Evolutionary conservation across 495 filamentous ascomycete genomes (phyloP).

Genomic region (Aspergillus bridgeri): DNA sequence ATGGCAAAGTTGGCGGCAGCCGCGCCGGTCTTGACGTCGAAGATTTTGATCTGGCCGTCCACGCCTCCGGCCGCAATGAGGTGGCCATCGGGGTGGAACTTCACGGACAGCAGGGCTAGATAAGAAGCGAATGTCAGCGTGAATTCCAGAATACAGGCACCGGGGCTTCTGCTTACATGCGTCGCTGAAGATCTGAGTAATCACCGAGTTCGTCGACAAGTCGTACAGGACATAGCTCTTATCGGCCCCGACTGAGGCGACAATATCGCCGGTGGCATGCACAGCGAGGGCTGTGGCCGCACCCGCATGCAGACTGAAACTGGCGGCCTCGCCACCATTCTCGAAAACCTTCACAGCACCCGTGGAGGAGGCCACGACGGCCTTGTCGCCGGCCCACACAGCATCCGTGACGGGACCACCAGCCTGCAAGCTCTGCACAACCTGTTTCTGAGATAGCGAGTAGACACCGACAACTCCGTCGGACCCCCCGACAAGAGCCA

Average conservation of each 20-base stretch:
- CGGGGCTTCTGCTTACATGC: conserved; percentile 57
- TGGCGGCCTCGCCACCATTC: conserved; percentile 57
- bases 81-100: conserved; percentile 94
- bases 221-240: conserved; percentile 95
- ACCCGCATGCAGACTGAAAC: conserved; percentile 76
- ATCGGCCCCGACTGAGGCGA: conserved; percentile 85
- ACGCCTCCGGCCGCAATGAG: conserved; percentile 80
- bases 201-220: conserved; percentile 57
- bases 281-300: conserved; percentile 70
- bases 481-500: conserved; percentile 74
- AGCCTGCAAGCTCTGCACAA: conserved; percentile 63
- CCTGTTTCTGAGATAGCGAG: conserved; percentile 65
- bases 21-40: conserved; percentile 70
- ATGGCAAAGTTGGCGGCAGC: conserved; percentile 68
- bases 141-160: neutral
- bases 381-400: conserved; percentile 69
- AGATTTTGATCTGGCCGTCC: conserved; percentile 78
- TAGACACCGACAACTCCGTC: conserved; percentile 78
- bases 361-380: conserved; percentile 68
- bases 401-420: conserved; percentile 72
- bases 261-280: conserved; percentile 79
- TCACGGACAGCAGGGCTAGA: conserved; percentile 69
- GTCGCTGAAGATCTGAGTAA: conserved; percentile 77
- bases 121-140: conserved; percentile 9
- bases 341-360: conserved; percentile 80